A percentile compares a stretch with the other conserved stretches of the same genome.
phyloP scores from a whole-genome alignment of 805 yeast genomes.

The Brettanomyces custersianus region DNA sequence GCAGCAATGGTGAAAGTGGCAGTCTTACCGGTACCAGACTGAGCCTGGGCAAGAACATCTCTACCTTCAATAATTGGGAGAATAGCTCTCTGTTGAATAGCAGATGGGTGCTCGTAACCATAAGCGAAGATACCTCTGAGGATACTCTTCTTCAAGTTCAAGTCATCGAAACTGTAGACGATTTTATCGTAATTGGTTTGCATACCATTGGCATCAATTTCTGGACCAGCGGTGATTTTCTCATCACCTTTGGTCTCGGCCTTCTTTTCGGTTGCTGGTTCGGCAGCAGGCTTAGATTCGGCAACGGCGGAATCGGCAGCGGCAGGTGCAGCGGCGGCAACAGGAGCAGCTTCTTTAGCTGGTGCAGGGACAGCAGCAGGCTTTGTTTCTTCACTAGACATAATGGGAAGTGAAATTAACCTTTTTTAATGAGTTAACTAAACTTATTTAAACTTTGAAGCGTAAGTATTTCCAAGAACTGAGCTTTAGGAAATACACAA shows the following conservation, averaged over 20 bases:
- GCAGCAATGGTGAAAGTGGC: constrained; percentile 96
- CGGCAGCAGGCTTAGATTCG: constrained; percentile 2
- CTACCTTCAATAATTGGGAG: constrained; percentile 89
- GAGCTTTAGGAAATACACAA: not conserved
- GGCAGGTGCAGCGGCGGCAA: constrained; percentile 1
- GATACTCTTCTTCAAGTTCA: constrained; percentile 64
- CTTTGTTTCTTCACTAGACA: constrained; percentile 43
- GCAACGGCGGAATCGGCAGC: constrained; percentile 1
- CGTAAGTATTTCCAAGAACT: too few relatives aligned
- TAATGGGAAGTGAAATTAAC: constrained; percentile 21
- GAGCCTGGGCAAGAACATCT: constrained; percentile 98
- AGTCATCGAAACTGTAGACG: constrained; percentile 64
- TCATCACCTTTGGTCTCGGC: not conserved
- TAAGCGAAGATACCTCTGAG: constrained; percentile 75
- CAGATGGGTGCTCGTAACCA: constrained; percentile 95
- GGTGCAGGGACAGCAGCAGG: not conserved
- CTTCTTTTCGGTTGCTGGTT: constrained; percentile 7
- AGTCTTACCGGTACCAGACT: constrained; percentile 98
- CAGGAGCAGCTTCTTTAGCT: not conserved
- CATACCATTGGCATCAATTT: constrained; percentile 47
- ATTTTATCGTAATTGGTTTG: constrained; percentile 96
- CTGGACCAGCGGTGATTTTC: constrained; percentile 3
- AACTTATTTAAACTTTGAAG: not conserved
- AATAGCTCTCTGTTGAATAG: constrained; percentile 96
- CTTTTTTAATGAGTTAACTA: too few relatives aligned